Evolutionary conservation across 768 basidiomycete species (phyloP).

Genomic region (Mycena floridula): DNA sequence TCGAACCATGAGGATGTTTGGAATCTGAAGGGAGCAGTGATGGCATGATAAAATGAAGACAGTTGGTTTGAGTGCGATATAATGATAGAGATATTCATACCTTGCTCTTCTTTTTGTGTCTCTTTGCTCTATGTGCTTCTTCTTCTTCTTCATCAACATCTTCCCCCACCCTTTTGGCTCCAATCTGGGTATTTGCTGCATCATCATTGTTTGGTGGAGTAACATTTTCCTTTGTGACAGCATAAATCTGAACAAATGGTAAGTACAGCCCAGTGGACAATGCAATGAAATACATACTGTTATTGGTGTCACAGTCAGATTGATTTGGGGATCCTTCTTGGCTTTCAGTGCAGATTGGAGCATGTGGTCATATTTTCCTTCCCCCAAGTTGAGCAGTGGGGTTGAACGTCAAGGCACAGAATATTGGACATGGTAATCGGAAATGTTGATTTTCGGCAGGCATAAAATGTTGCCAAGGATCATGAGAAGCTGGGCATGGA

Average conservation of each 20-base stretch:
- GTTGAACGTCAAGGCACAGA: not conserved
- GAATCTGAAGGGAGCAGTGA: not conserved
- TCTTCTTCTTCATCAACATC: not conserved
- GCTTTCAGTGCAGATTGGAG: not conserved
- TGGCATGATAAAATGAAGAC: conserved; percentile 9
- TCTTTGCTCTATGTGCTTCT: not conserved
- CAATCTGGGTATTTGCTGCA: not conserved
- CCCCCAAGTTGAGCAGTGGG: too few species aligned
- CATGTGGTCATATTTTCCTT: not conserved
- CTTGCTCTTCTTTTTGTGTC: not conserved
- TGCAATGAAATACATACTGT: too few species aligned
- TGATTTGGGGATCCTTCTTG: not conserved
- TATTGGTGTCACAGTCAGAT: not conserved
- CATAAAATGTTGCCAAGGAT: not conserved
- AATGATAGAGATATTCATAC: too few species aligned
- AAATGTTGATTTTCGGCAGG: not conserved
- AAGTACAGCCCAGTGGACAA: too few species aligned
- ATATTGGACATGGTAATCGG: not conserved
- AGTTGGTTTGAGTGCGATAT: too few species aligned
- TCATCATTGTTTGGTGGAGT: not conserved
- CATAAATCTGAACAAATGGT: too few species aligned
- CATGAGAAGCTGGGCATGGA: not conserved
- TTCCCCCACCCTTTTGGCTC: not conserved
- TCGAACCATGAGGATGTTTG: not conserved
- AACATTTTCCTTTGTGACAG: conserved; percentile 1